phyloP scores from a whole-genome alignment of 164 flowering plant species.

The Pachysandra terminalis region DNA sequence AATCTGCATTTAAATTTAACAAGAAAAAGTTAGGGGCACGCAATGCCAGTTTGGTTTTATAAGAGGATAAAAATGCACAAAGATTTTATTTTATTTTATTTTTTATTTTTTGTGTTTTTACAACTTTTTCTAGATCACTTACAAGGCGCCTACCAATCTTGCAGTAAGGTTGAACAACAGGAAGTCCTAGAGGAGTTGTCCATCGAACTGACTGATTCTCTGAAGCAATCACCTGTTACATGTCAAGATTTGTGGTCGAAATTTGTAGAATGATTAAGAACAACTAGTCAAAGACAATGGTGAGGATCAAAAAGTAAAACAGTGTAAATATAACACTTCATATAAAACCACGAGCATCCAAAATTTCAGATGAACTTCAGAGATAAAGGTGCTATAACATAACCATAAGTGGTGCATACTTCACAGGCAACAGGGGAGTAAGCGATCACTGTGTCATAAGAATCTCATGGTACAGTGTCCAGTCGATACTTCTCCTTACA shows the following conservation, averaged over 20 bases:
- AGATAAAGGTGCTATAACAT: neutral
- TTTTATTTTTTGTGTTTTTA: too few species aligned
- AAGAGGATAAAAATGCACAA: constrained; percentile 2
- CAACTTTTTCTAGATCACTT: too few species aligned
- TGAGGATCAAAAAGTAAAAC: too few species aligned
- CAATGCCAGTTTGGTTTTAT: too few species aligned
- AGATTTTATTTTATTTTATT: neutral
- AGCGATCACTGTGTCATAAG: neutral
- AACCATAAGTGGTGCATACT: neutral
- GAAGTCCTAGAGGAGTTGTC: constrained; percentile 90
- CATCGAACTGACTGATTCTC: constrained; percentile 76
- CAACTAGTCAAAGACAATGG: neutral
- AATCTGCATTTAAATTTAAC: constrained; percentile 47
- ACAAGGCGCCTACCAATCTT: constrained; percentile 67
- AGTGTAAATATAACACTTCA: neutral
- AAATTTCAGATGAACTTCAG: neutral
- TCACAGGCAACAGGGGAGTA: neutral
- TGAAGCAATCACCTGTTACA: constrained; percentile 64
- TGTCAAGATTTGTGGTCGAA: neutral
- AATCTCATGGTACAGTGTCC: neutral
- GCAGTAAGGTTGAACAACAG: constrained; percentile 87
- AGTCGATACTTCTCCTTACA: too few species aligned
- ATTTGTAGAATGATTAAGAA: neutral
- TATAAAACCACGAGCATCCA: neutral
- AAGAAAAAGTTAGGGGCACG: constrained; percentile 5